Conservation (phyloP, 768 basidiomycete species). For the Nidula microcarpa region DNA sequence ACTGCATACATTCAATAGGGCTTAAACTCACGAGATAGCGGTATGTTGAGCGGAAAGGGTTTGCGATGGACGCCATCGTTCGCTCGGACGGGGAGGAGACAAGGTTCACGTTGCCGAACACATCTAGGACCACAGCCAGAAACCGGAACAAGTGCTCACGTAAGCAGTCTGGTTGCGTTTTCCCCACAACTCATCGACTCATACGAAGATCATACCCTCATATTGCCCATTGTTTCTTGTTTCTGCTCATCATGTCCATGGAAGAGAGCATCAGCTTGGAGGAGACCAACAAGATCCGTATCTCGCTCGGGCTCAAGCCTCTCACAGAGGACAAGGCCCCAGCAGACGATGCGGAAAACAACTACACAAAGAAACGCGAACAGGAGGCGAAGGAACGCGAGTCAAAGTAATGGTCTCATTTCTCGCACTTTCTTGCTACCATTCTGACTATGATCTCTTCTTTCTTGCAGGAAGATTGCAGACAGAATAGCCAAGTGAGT, state of each 20-base stretch:
- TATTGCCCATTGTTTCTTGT: constrained; percentile 7
- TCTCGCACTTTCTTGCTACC: constrained; percentile 14
- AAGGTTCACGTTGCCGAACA: not conserved
- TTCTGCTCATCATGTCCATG: constrained; percentile 50
- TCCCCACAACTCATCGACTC: not conserved
- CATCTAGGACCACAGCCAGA: not conserved
- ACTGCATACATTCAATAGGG: not conserved
- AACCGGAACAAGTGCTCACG: not conserved
- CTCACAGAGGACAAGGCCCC: constrained; percentile 78
- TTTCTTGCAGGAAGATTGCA: constrained; percentile 54
- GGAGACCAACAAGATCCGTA: constrained; percentile 95
- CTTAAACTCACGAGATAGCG: constrained; percentile 36
- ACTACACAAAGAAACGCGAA: constrained; percentile 74
- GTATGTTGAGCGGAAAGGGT: constrained; percentile 49
- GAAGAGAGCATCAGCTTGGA: constrained; percentile 89
- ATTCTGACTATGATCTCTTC: constrained; percentile 8
- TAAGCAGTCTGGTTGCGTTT: not conserved
- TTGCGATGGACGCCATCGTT: constrained; percentile 40
- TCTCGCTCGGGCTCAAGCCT: constrained; percentile 90
- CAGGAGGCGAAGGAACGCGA: constrained; percentile 68
- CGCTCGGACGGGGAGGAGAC: constrained; percentile 3
- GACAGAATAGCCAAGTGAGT: constrained; percentile 90
- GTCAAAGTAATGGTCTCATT: constrained; percentile 53
- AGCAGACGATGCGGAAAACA: constrained; percentile 77
- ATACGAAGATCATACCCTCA: not conserved